These are phyloP conservation scores for Vitis hybrid DNA, from an alignment of 177 flowering plant genomes.

Conservation along the genomic window DNA sequence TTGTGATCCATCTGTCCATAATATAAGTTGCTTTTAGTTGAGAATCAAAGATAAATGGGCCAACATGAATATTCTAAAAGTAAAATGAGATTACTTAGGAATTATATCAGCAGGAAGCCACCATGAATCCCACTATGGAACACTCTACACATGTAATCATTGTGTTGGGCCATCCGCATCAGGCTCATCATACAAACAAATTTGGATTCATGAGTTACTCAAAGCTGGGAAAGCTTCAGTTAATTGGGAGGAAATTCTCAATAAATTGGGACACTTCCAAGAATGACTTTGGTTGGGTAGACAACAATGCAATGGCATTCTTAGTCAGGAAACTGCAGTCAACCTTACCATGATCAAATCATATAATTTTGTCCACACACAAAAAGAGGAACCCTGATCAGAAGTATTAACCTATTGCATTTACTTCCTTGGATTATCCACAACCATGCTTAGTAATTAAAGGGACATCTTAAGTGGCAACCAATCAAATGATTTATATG, in stretches of 20 bases:
- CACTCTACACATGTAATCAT: neutral
- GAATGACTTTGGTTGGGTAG: neutral
- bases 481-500: too few relatives aligned
- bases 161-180: neutral
- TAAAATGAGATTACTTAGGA: neutral
- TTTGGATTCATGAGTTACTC: neutral
- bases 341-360: too few relatives aligned
- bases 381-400: too few relatives aligned
- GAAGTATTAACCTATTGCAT: too few relatives aligned
- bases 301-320: neutral
- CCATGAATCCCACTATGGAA: neutral
- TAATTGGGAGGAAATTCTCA: neutral
- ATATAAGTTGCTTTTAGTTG: neutral
- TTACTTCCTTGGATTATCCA: too few relatives aligned
- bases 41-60: neutral
- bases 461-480: too few relatives aligned
- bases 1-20: slow-evolving; percentile 71
- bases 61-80: neutral
- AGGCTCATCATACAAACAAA: neutral
- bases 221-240: neutral
- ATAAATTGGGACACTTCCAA: neutral
- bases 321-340: neutral
- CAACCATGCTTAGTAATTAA: too few relatives aligned
- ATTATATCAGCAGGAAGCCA: neutral
- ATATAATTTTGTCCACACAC: too few relatives aligned